Evolutionary conservation across 495 filamentous ascomycete genomes (phyloP).

Genomic region (Penicillium simplicissimum): DNA sequence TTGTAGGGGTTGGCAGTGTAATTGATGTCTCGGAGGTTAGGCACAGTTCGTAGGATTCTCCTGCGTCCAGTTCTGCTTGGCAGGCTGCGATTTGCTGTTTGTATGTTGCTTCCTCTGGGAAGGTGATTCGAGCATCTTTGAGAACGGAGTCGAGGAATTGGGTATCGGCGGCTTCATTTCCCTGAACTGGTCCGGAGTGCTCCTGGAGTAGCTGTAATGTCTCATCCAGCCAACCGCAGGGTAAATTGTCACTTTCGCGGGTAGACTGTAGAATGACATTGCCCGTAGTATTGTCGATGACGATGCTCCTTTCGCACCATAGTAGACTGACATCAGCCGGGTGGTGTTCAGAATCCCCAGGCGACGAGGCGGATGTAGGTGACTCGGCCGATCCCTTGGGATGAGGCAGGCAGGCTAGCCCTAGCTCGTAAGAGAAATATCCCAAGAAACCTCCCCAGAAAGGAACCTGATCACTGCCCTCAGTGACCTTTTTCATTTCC

Average conservation of each 20-base stretch:
- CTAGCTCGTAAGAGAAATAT: slow-evolving; percentile 86
- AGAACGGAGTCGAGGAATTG: slow-evolving; percentile 38
- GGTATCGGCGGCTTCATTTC: slow-evolving; percentile 16
- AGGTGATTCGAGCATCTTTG: slow-evolving; percentile 28
- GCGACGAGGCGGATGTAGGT: not conserved
- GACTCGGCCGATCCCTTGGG: slow-evolving; percentile 23
- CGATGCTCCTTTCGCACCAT: slow-evolving; percentile 77
- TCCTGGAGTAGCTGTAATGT: slow-evolving; percentile 28
- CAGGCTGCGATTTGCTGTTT: slow-evolving; percentile 65
- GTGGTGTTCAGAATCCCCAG: slow-evolving; percentile 31
- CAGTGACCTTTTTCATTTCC: slow-evolving; percentile 47
- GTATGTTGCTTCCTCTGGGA: slow-evolving; percentile 59
- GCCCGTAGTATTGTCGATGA: slow-evolving; percentile 70
- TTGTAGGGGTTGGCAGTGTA: slow-evolving; percentile 36
- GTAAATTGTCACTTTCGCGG: slow-evolving; percentile 37
- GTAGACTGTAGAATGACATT: slow-evolving; percentile 65
- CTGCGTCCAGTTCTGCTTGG: slow-evolving; percentile 69
- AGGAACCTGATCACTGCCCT: slow-evolving; percentile 47
- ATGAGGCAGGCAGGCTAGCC: slow-evolving; percentile 55
- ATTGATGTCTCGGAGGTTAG: slow-evolving; percentile 75
- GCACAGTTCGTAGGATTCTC: slow-evolving; percentile 93
- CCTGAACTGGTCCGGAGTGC: not conserved
- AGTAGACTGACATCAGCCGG: slow-evolving; percentile 73
- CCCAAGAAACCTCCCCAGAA: slow-evolving; percentile 93
- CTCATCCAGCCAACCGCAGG: slow-evolving; percentile 42